Evolutionary conservation across 805 yeast genomes (phyloP).

Genomic region (Wickerhamomyces canadensis): DNA sequence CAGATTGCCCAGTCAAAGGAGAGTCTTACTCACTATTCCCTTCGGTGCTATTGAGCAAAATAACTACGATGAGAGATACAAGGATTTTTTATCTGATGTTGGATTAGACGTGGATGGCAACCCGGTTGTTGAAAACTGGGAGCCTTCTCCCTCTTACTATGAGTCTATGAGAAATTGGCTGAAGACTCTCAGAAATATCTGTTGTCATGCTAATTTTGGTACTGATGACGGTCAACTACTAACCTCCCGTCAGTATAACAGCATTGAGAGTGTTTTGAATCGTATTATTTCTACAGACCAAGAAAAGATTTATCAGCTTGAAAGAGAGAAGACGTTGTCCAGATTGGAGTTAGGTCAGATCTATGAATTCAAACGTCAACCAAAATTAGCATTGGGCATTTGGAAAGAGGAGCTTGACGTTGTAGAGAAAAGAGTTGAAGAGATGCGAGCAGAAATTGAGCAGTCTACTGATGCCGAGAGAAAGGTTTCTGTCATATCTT

Average conservation of each 20-base stretch:
- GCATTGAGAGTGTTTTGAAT: constrained; percentile 63
- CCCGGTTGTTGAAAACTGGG: constrained; percentile 45
- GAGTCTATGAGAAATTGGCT: constrained; percentile 65
- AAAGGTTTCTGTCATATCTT: constrained; percentile 10
- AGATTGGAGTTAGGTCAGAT: constrained; percentile 63
- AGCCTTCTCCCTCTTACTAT: constrained; percentile 36
- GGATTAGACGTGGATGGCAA: constrained; percentile 43
- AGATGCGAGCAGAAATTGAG: constrained; percentile 2
- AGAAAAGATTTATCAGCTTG: constrained; percentile 41
- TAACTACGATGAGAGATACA: constrained; percentile 62
- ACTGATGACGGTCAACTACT: constrained; percentile 5
- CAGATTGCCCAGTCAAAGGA: constrained; percentile 68
- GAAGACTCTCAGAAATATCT: constrained; percentile 62
- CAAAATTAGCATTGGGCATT: constrained; percentile 42
- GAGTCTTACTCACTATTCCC: constrained; percentile 64
- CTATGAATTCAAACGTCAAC: constrained; percentile 49
- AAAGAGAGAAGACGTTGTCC: constrained; percentile 40
- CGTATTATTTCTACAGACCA: constrained; percentile 56
- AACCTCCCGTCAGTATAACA: constrained; percentile 25
- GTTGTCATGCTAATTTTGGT: constrained; percentile 67
- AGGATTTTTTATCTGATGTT: constrained; percentile 52
- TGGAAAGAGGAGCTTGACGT: constrained; percentile 32
- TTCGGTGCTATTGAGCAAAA: constrained; percentile 83
- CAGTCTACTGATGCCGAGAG: constrained; percentile 19
- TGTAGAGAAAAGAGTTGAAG: constrained; percentile 8